Evolutionary conservation across 495 filamentous ascomycete genomes (phyloP), one percentile per base, ranked within the genome.

Genomic region (Annulohypoxylon stygium): DNA sequence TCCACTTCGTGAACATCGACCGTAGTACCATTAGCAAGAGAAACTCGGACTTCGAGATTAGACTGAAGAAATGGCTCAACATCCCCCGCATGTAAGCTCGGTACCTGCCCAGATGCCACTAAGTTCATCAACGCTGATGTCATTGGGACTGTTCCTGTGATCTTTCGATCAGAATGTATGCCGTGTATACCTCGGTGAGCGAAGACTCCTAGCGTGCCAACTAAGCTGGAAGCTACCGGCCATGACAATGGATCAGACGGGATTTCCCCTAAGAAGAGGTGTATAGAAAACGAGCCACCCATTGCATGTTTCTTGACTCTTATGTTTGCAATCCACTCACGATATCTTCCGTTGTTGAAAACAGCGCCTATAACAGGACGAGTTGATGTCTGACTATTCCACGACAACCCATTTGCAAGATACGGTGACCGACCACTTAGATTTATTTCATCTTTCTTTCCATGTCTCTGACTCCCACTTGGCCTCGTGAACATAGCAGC

Each of bases 301-400:
- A 91, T 77, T n/a, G 85, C 87, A 58, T 85, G 86, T 71, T 88
- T 89, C 30, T 81, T 77, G 12, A 88, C 89, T 9, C 78, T 75
- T 66, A 93, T 83, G 74, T 88, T 90, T 65, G 85, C 84, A n/a
- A 86, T 82, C 86, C 90, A 93, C 74, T 92, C 85, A 26, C 80
- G 81, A 69, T 87, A 84, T 9, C 70, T 67, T 41, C 71, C 69
- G 18, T 78, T 79, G 6, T 36, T 67, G 30, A 83, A 77, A 43
- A 81, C 62, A 2, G 61, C 60, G 37, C 61, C 63, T 4, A 74
- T 23, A 36, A 71, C 23, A 67, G 53, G 72, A 58, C 60, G 71
- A 58, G 37, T 48, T 25, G 69, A 61, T 50, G 74, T 65, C 41
- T 67, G 34, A 51, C 70, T 66, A 51, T 73, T 70, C 73, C 70